Conservation (phyloP, 106 monocot species). For the Dendrobium huoshanense region DNA sequence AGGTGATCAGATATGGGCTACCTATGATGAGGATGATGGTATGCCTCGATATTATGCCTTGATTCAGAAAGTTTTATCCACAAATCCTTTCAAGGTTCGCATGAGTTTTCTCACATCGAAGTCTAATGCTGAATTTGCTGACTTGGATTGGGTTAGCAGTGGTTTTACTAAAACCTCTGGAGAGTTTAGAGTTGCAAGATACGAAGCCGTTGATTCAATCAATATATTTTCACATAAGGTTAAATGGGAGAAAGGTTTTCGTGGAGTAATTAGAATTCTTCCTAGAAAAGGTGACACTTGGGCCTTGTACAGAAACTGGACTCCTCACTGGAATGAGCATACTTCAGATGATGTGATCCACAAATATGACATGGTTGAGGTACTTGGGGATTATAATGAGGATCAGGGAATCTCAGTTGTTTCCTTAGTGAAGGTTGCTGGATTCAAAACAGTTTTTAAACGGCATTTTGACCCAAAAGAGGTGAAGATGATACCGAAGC, state of each 20-base stretch:
- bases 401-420: constrained; percentile 40
- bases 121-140: constrained; percentile 41
- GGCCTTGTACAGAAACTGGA: constrained; percentile 63
- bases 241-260: constrained; percentile 39
- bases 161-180: constrained; percentile 61
- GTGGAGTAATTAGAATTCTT: constrained; percentile 40
- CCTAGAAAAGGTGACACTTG: constrained; percentile 49
- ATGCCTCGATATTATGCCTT: constrained; percentile 64
- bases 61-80: constrained; percentile 61
- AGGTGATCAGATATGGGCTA: constrained; percentile 58
- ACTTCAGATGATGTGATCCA: constrained; percentile 49
- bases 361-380: constrained; percentile 71
- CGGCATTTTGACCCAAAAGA: constrained; percentile 31
- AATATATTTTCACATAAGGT: constrained; percentile 60
- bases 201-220: constrained; percentile 28
- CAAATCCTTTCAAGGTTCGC: constrained; percentile 48
- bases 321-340: constrained; percentile 43
- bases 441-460: constrained; percentile 58
- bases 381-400: constrained; percentile 44
- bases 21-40: constrained; percentile 67
- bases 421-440: constrained; percentile 49
- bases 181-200: constrained; percentile 47
- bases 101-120: constrained; percentile 50
- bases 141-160: constrained; percentile 48
- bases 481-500: constrained; percentile 34